Evolutionary conservation across 441 rosid species (phyloP), one percentile per base, ranked within the genome.

Genomic region (Adansonia grandidieri): DNA sequence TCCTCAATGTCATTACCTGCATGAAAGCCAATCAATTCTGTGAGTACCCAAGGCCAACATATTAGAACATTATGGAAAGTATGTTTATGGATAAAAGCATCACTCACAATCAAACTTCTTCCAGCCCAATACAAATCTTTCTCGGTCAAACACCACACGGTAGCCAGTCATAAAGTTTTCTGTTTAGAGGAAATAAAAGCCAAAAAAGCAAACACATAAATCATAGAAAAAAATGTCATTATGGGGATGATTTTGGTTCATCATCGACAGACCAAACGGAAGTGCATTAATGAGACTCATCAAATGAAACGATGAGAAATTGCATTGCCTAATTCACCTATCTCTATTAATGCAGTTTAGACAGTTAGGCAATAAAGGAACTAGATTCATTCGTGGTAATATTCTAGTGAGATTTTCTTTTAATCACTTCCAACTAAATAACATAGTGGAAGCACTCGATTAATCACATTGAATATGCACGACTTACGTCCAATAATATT

Each of bases 161-260:
- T 91, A 88, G 54, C 92, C 97, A 0, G 92, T 89, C 96, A 93
- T 91, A 77, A 92, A 92, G 82, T 92, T 92, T 72, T 95, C 97
- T 91, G 95, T 79, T 78, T 28, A 76, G 67, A 71, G 32, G 75
- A 68, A 60, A 56, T 6, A 69, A 67, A 8, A 20, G 47, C 79
- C 17, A 60, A 19, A 40, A 65, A 73, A 76, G 62, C 63, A 32
- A 67, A 51, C 53, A 24, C 62, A 44, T 51, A n/a, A 8, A 13
- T 20, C 63, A 4, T 67, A 65, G 32, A 64, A 17, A 11, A 63
- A 69, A 28, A 65, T 14, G 44, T 24, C 65, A 71, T 32, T 17
- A 14, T 17, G 44, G 32, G 9, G 11, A 74, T 14, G 44, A 24
- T n/a, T 8, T 44, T 37, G 32, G 9, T 56, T 24, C 22, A n/a